Base-by-base conservation (phyloP, 2,329 filamentous ascomycete genomes). In the Talaromyces sp. region DNA sequence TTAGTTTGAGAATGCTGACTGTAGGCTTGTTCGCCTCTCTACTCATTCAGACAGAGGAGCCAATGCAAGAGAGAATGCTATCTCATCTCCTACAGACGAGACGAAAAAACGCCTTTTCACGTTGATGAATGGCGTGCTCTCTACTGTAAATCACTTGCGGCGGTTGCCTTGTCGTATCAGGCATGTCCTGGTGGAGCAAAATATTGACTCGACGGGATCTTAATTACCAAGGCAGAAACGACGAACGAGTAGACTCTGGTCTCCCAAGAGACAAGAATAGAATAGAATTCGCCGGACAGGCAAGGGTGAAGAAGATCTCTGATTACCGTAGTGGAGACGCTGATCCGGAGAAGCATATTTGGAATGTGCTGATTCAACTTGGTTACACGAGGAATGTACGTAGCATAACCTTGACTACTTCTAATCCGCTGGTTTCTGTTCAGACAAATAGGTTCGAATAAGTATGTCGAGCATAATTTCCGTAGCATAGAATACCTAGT, bases 261-360 rank as follows among this genome's bases (percentile, higher is more conserved):
- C 11, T 48, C 7, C 6, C 46, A 31, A n/a, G 16, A 16, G 48
- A 44, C 48, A 55, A 61, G 48, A 61, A 61, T 61, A 44, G 58
- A 61, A 35, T 44, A 18, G n/a, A 40, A 44, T 44, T 55, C 37
- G 48, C 37, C 33, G 59, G 37, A 42, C 21, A 39, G 23, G 28
- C 37, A 42, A n/a, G 33, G 42, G 5, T 33, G 46, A 46, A 35
- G n/a, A 33, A n/a, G 50, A 54, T 46, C 42, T 37, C 12, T 48
- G n/a, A 60, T n/a, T 50, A 39, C 58, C 33, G 8, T 52, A 39
- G 59, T 61, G 59, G 59, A 48, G 59, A 55, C 48, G 46, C 50
- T 55, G 59, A 61, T 60, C 58, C 23, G 58, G 59, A 61, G 59
- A 55, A 61, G 50, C n/a, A 44, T 40, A 25, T 23, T 33, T 35